phyloP scores from a whole-genome alignment of 345 rosid genomes.

The Citrus sp. region DNA sequence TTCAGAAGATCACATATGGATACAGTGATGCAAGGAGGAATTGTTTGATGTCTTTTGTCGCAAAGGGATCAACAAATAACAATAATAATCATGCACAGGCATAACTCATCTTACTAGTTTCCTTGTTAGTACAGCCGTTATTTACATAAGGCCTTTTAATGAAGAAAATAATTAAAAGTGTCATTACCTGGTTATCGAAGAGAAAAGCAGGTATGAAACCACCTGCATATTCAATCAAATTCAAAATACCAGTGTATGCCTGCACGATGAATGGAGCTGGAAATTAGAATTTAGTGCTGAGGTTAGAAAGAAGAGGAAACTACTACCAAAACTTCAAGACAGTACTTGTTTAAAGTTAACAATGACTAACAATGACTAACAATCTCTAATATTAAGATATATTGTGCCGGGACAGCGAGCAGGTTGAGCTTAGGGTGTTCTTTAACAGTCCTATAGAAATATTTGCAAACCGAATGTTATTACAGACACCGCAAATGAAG shows the following conservation, averaged over 20 bases:
- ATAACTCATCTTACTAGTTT: not conserved
- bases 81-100: not conserved
- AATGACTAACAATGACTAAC: not conserved
- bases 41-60: too few species aligned
- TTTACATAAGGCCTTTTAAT: not conserved
- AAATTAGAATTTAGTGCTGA: not conserved
- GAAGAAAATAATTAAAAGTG: not conserved
- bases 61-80: not conserved
- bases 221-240: constrained; percentile 61
- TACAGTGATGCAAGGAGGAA: too few species aligned
- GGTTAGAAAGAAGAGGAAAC: not conserved
- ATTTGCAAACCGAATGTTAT: too few species aligned
- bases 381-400: not conserved
- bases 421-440: too few species aligned
- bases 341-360: not conserved
- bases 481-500: not conserved
- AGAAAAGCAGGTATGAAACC: constrained; percentile 63
- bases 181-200: constrained; percentile 76
- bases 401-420: too few species aligned
- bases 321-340: not conserved
- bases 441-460: too few species aligned
- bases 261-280: constrained; percentile 34
- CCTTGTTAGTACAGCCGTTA: not conserved
- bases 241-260: constrained; percentile 83
- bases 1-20: not conserved